Evolutionary conservation across 2,329 filamentous ascomycete species (phyloP).

Genomic region (Zasmidium angulare): DNA sequence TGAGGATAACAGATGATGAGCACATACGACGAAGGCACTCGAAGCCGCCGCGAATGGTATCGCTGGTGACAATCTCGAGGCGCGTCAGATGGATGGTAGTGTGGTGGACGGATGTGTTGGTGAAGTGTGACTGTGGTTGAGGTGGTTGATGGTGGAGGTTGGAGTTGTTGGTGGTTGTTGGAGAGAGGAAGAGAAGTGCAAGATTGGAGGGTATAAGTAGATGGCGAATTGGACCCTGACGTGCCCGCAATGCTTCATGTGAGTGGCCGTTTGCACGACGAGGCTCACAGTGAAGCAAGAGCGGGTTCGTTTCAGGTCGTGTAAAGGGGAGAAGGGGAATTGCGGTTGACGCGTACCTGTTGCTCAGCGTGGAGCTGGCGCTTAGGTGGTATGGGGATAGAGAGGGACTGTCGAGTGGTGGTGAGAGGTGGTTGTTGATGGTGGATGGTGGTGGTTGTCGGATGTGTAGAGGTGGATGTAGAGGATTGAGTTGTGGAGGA

Average conservation of each 20-base stretch:
- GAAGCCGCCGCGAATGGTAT: no score
- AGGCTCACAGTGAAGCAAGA: background rate
- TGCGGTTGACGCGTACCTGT: conserved; percentile 8
- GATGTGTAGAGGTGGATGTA: conserved; percentile 1
- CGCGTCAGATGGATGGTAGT: background rate
- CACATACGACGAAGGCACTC: no score
- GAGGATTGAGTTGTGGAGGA: background rate
- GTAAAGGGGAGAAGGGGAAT: background rate
- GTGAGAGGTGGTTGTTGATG: conserved; percentile 1
- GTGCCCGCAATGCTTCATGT: background rate
- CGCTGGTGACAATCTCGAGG: background rate
- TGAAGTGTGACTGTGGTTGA: background rate
- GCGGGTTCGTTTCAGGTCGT: background rate
- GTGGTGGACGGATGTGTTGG: background rate
- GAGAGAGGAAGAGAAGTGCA: conserved; percentile 1
- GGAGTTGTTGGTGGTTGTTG: background rate
- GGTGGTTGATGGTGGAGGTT: background rate
- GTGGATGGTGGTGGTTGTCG: conserved; percentile 1
- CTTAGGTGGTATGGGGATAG: background rate
- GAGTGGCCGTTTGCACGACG: background rate
- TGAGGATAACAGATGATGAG: no score
- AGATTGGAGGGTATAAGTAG: conserved; percentile 4
- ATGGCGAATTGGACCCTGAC: background rate
- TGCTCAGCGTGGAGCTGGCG: conserved; percentile 6
- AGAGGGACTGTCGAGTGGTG: background rate